Evolutionary conservation across 1,139 yeast species (phyloP).

Genomic region (Yamadazyma pseudoaaseri): DNA sequence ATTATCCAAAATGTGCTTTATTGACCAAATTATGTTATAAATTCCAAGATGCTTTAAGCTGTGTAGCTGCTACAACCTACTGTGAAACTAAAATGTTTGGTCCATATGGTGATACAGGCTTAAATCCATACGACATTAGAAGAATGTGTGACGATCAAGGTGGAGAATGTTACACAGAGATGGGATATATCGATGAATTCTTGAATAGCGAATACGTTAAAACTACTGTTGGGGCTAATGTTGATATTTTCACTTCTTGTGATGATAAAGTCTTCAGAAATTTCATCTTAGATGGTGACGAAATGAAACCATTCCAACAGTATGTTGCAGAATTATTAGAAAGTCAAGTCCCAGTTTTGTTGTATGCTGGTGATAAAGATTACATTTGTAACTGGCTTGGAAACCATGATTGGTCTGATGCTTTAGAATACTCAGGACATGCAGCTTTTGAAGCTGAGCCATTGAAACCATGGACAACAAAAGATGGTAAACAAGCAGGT

Average conservation of each 20-base stretch:
- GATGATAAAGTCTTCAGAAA: constrained; percentile 79
- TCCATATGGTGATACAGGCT: constrained; percentile 54
- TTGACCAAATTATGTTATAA: constrained; percentile 80
- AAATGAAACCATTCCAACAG: constrained; percentile 85
- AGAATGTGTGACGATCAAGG: constrained; percentile 74
- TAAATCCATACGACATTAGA: constrained; percentile 92
- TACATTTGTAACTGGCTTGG: constrained; percentile 87
- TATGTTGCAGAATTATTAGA: constrained; percentile 60
- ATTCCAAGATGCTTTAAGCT: constrained; percentile 73
- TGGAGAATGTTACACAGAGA: constrained; percentile 58
- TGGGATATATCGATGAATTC: constrained; percentile 33
- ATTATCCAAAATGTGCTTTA: constrained; percentile 77
- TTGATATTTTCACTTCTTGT: constrained; percentile 80
- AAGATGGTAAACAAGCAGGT: constrained; percentile 39
- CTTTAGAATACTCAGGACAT: constrained; percentile 61
- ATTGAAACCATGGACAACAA: constrained; percentile 37
- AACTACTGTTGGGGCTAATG: constrained; percentile 87
- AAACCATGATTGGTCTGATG: constrained; percentile 75
- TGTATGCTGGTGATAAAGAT: constrained; percentile 85
- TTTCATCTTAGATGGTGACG: constrained; percentile 82
- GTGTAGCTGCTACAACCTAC: constrained; percentile 89
- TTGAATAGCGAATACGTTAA: constrained; percentile 43
- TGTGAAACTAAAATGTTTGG: constrained; percentile 71
- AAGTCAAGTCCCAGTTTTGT: constrained; percentile 62
- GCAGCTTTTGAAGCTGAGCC: constrained; percentile 48